Evolutionary conservation across 1,284 basidiomycete species (phyloP).

Genomic region (Tausonia pullulans): DNA sequence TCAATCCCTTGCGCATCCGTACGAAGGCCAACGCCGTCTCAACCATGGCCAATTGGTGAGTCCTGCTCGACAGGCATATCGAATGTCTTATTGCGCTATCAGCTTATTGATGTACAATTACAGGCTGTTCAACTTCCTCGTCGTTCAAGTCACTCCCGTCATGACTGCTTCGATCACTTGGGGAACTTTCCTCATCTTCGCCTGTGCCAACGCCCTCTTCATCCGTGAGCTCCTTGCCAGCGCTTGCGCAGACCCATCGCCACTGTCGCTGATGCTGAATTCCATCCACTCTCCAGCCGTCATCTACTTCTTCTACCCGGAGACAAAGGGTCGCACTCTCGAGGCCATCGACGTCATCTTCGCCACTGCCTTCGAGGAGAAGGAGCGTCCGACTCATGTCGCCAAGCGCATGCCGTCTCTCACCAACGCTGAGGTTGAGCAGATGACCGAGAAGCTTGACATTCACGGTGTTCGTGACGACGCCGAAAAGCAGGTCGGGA

Average conservation of each 20-base stretch:
- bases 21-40: conserved; percentile 44
- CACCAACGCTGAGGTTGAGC: conserved; percentile 32
- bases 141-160: conserved; percentile 18
- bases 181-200: conserved; percentile 36
- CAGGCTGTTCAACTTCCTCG: conserved; percentile 33
- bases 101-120: not conserved
- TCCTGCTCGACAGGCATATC: not conserved
- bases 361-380: conserved; percentile 23
- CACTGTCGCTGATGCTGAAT: not conserved
- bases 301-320: conserved; percentile 18
- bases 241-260: too few species aligned
- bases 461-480: conserved; percentile 27
- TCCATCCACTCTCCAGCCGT: conserved; percentile 10
- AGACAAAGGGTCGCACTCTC: conserved; percentile 28
- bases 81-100: not conserved
- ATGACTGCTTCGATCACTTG: conserved; percentile 25
- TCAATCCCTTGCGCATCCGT: conserved; percentile 42
- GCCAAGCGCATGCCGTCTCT: conserved; percentile 20
- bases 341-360: conserved; percentile 36
- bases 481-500: not conserved
- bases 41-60: conserved; percentile 38
- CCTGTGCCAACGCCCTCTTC: conserved; percentile 33
- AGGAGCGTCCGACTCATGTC: conserved; percentile 9
- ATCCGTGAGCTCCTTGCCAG: conserved; percentile 19
- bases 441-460: conserved; percentile 33